phyloP scores from a whole-genome alignment of 345 rosid species.

The Anastatica hierochuntica region DNA sequence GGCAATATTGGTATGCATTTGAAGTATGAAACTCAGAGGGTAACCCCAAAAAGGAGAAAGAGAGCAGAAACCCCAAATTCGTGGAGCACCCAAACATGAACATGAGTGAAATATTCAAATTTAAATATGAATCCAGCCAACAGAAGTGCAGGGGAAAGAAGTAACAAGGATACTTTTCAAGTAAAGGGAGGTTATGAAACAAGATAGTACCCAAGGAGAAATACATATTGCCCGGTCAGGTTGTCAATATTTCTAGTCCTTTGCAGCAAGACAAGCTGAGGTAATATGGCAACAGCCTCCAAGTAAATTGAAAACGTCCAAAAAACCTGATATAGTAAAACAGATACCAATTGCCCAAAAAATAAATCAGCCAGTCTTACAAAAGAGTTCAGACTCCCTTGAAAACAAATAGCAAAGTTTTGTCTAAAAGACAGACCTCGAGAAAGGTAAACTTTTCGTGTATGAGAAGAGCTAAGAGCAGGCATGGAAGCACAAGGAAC shows the following conservation, averaged over 20 bases:
- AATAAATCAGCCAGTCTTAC: no score
- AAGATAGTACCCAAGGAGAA: slow-evolving; percentile 57
- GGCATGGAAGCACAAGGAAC: slow-evolving; percentile 58
- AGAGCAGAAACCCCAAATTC: no score
- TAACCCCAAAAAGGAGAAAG: no score
- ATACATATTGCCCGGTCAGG: slow-evolving; percentile 67
- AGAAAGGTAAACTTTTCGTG: slow-evolving; percentile 56
- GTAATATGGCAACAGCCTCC: slow-evolving; percentile 81
- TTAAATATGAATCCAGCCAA: background rate
- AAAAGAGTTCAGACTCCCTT: background rate
- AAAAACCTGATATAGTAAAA: slow-evolving; percentile 37
- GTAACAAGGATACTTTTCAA: background rate
- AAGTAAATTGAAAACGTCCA: slow-evolving; percentile 71
- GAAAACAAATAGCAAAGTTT: background rate
- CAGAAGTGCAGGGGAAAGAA: background rate
- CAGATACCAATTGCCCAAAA: no score
- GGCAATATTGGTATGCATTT: no score
- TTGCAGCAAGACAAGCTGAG: slow-evolving; percentile 72
- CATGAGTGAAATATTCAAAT: background rate
- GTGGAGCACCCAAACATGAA: no score
- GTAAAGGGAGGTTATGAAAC: background rate
- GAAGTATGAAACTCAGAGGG: background rate
- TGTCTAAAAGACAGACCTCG: slow-evolving; percentile 75
- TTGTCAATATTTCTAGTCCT: slow-evolving; percentile 77
- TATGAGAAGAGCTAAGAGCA: slow-evolving; percentile 51